Evolutionary conservation across 345 rosid genomes (phyloP).

Genomic region (Cardiospermum halicacabum): DNA sequence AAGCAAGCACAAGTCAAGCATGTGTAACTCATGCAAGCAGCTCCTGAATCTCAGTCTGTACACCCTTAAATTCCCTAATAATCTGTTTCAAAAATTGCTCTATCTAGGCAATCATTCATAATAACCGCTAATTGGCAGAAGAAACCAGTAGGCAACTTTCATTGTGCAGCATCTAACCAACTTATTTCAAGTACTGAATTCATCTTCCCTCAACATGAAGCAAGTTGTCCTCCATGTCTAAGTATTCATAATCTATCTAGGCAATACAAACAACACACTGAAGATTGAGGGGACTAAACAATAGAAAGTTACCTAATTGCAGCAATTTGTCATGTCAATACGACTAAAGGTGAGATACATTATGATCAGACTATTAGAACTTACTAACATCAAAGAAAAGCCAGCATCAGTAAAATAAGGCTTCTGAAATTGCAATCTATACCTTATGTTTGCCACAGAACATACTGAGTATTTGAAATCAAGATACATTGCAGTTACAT

Average conservation of each 20-base stretch:
- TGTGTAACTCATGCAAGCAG: neutral
- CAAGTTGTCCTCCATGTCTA: neutral
- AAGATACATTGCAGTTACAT: neutral
- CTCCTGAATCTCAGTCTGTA: neutral
- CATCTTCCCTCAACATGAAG: neutral
- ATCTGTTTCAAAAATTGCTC: conserved; percentile 6
- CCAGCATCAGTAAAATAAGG: neutral
- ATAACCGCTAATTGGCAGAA: neutral
- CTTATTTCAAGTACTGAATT: neutral
- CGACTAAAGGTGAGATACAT: neutral
- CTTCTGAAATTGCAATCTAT: neutral
- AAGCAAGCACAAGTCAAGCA: neutral
- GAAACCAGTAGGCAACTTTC: neutral
- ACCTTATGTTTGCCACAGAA: no score
- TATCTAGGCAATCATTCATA: neutral
- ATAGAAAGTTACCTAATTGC: neutral
- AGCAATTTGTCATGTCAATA: neutral
- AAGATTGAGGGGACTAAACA: neutral
- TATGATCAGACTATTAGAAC: neutral
- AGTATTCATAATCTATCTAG: neutral
- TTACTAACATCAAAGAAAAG: neutral
- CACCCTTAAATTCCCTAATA: neutral
- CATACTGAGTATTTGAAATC: neutral
- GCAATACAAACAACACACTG: neutral
- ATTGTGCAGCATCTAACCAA: neutral